These are phyloP conservation scores for Chaetomium tenue DNA, from an alignment of 495 filamentous ascomycete genomes.

Conservation along the genomic window DNA sequence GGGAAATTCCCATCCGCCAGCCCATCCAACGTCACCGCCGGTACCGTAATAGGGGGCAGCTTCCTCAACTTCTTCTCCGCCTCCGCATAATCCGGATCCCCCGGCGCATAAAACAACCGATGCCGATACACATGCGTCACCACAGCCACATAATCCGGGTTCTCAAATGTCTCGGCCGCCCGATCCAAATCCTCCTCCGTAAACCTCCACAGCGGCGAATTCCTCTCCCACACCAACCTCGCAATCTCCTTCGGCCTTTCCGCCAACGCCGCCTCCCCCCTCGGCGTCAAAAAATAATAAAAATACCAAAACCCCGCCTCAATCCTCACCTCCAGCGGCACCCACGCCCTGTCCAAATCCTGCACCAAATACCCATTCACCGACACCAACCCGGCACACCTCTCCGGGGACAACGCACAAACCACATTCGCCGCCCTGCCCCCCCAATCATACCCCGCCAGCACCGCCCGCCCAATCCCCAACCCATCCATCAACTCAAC, in stretches of 20 bases:
- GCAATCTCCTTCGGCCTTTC: not conserved
- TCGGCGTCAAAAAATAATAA: constrained; percentile 8
- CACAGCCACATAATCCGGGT: not conserved
- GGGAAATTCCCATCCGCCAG: constrained; percentile 2
- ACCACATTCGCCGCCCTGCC: no score
- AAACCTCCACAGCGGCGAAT: not conserved
- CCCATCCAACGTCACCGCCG: constrained; percentile 7
- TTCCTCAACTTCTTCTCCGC: not conserved
- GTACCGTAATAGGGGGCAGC: not conserved
- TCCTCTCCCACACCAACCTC: not conserved
- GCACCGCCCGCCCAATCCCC: no score
- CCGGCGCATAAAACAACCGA: constrained; percentile 1
- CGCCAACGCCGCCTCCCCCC: constrained; percentile 2
- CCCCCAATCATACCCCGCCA: no score
- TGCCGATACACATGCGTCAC: constrained; percentile 1
- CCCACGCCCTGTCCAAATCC: no score
- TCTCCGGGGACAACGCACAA: no score
- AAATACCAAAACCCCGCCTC: constrained; percentile 11
- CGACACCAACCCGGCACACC: no score
- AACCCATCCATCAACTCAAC: no score
- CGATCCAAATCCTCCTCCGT: not conserved
- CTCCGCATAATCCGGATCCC: constrained; percentile 2
- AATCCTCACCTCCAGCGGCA: not conserved
- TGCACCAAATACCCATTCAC: no score
- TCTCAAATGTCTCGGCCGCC: constrained; percentile 1